Conservation (phyloP, 371 early-diverging fungal species). For the Circinella umbellata region DNA sequence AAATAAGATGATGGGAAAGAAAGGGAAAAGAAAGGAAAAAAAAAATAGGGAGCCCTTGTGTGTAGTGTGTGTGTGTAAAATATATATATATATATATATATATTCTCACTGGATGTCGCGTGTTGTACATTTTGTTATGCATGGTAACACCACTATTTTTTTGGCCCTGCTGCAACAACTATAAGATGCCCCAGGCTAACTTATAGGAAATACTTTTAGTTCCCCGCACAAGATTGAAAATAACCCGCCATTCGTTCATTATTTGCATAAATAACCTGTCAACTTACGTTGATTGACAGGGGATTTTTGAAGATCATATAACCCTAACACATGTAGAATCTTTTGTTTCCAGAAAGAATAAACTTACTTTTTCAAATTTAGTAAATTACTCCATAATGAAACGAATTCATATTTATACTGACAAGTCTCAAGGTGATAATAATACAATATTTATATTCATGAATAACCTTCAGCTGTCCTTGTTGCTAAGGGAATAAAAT, state of each 20-base stretch:
- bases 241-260: background rate
- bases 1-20: background rate
- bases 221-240: too few species aligned
- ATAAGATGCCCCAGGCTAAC: too few species aligned
- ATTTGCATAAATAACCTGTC: constrained; percentile 9
- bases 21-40: background rate
- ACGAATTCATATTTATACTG: constrained; percentile 26
- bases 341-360: background rate
- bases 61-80: background rate
- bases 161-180: too few species aligned
- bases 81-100: too few species aligned
- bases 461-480: too few species aligned
- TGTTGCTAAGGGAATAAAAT: too few species aligned
- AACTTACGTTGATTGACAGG: background rate
- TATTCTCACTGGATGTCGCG: too few species aligned
- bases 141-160: constrained; percentile 4
- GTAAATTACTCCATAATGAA: background rate
- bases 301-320: background rate
- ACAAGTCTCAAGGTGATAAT: constrained; percentile 22
- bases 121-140: background rate
- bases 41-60: too few species aligned
- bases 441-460: background rate
- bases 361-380: background rate
- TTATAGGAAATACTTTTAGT: too few species aligned
- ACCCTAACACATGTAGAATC: background rate